Percentiles rank a stretch among this genome's conserved stretches.
Evolutionary conservation across 768 basidiomycete species (phyloP).

Genomic region (Mycena indigotica): DNA sequence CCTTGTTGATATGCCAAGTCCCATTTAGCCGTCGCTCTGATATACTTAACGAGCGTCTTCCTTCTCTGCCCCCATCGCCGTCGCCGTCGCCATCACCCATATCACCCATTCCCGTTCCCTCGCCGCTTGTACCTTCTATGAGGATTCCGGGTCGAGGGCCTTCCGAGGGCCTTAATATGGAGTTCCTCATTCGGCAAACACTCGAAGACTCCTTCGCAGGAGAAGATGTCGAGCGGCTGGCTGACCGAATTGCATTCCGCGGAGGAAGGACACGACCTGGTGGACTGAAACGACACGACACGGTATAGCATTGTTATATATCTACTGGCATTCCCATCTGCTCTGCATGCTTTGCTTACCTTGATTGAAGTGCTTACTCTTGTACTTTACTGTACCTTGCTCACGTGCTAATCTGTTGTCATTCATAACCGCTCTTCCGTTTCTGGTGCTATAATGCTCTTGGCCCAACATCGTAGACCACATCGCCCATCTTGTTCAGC

Average conservation of each 20-base stretch:
- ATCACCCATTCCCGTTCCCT: slow-evolving; percentile 1
- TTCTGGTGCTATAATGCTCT: background rate
- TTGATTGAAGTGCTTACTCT: background rate
- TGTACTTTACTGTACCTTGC: background rate
- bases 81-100: slow-evolving; percentile 33
- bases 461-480: background rate
- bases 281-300: slow-evolving; percentile 67
- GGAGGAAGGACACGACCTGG: slow-evolving; percentile 49
- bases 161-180: slow-evolving; percentile 57
- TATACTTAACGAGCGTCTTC: slow-evolving; percentile 74
- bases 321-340: too few relatives aligned
- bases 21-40: slow-evolving; percentile 67
- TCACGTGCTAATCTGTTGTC: background rate
- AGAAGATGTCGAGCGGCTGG: slow-evolving; percentile 59
- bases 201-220: slow-evolving; percentile 56
- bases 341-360: background rate
- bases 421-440: background rate
- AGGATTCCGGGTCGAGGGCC: slow-evolving; percentile 45
- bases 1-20: background rate
- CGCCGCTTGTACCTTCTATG: slow-evolving; percentile 56
- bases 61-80: slow-evolving; percentile 47
- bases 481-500: background rate
- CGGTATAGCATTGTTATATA: slow-evolving; percentile 38
- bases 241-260: slow-evolving; percentile 59
- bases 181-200: slow-evolving; percentile 62